Base-by-base conservation (phyloP, 208 protist genomes). In the Leishmania major region DNA sequence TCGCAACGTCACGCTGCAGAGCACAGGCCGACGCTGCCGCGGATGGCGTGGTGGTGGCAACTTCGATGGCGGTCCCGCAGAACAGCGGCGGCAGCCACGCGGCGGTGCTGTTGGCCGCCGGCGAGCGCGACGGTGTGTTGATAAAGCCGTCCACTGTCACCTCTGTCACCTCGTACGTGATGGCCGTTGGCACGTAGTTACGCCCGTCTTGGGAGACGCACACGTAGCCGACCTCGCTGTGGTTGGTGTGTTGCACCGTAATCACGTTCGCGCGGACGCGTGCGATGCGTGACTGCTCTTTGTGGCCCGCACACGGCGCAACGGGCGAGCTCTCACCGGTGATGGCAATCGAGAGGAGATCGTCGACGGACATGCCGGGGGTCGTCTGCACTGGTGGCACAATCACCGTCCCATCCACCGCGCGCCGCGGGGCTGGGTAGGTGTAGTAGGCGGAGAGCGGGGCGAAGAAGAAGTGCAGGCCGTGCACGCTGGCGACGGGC, bases 161-260 rank as follows among this genome's bases (percentile, higher is more conserved):
- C 35, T 87, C 85, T n/a, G 93, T 84, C 43, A 96, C 91, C 73
- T 94, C 91, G 86, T 91, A 96, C 22, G 93, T 96, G 51, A 96
- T 86, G 73, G 84, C 77, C 47, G 88, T 93, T 25, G 91, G 87
- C 55, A 89, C 77, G 79, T 96, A 96, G 43, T 87, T 47, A 25
- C 75, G 62, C n/a, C 93, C 93, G 73, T 96, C 88, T 49, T 88
- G 82, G 11, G 91, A 94, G 72, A 93, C 87, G 75, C 93, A 96
- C 6, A 96, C 86, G 71, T 90, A 88, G 51, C 93, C 93, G 0
- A 92, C 75, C 80, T 89, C 88, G 59, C 69, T 87, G 47, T 84
- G 53, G 62, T 72, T 76, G 35, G 57, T 60, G 83, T 95, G 90
- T 45, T 51, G 60, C 57, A 93, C 87, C 57, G 87, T 92, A 35